Evolutionary conservation across 805 yeast species (phyloP).

Genomic region (Ogataea angusta): DNA sequence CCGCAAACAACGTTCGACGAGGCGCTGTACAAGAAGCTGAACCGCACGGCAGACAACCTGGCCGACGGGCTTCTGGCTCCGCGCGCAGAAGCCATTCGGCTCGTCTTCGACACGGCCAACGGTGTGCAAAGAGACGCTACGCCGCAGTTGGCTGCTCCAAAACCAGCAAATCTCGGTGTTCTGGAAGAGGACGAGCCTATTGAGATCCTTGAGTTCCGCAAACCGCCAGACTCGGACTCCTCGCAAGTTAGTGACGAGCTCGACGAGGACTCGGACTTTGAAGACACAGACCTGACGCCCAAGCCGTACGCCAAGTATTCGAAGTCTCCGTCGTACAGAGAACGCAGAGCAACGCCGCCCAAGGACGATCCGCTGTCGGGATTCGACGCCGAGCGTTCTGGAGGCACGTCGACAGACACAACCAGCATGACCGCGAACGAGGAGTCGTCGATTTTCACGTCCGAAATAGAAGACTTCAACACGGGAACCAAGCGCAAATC

Average conservation of each 20-base stretch:
- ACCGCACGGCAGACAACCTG: conserved; percentile 24
- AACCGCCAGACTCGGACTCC: conserved; percentile 4
- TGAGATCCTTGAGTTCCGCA: conserved; percentile 13
- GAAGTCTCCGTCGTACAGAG: conserved; percentile 17
- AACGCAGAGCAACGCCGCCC: conserved; percentile 7
- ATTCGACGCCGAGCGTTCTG: conserved; percentile 9
- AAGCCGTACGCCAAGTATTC: conserved; percentile 11
- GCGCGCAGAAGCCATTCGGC: conserved; percentile 37
- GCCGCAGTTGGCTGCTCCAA: conserved; percentile 12
- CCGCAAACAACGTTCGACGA: conserved; percentile 28
- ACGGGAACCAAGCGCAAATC: conserved; percentile 28
- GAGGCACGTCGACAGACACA: conserved; percentile 10
- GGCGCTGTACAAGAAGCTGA: conserved; percentile 27
- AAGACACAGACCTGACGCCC: conserved; percentile 12
- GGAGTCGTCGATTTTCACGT: conserved; percentile 21
- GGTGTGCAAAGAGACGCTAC: conserved; percentile 29
- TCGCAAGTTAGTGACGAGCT: conserved; percentile 21
- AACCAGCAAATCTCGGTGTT: conserved; percentile 10
- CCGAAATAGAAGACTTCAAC: conserved; percentile 23
- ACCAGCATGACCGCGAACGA: conserved; percentile 11
- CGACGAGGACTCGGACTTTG: conserved; percentile 22
- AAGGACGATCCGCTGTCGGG: neutral
- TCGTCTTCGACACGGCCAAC: conserved; percentile 37
- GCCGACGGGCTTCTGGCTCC: conserved; percentile 31
- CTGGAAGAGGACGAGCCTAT: conserved; percentile 20